Percentiles rank a stretch among this genome's conserved stretches.
Conservation (phyloP, 441 rosid species). For the Gossypium lobatum region DNA sequence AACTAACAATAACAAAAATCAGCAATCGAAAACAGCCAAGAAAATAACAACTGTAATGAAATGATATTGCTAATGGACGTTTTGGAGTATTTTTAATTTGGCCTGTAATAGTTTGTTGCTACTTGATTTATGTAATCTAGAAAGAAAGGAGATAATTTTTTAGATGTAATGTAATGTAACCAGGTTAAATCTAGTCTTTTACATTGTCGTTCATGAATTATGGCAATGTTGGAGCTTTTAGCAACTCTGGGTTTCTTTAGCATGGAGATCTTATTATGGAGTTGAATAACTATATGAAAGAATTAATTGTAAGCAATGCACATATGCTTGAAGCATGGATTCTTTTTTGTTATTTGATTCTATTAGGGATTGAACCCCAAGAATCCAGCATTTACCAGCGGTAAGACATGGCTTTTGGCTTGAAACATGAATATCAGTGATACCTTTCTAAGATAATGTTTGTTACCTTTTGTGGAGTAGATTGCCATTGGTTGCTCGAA, state of each 20-base stretch:
- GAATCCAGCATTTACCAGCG: neutral
- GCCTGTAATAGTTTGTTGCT: neutral
- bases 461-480: neutral
- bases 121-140: neutral
- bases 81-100: no score
- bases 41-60: no score
- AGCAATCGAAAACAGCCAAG: no score
- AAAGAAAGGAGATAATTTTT: neutral
- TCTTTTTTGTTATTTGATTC: neutral
- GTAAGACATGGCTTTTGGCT: neutral
- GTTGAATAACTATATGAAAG: neutral
- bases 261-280: neutral
- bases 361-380: neutral
- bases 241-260: neutral
- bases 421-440: neutral
- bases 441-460: neutral
- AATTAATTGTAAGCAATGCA: neutral
- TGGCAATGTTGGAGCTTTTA: neutral
- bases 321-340: neutral
- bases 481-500: neutral
- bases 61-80: no score
- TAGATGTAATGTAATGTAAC: neutral
- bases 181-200: neutral
- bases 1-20: no score
- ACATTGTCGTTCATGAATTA: neutral